Conservation (phyloP, 176 grass and related monocot genomes). For the Rhynchospora pubera region DNA sequence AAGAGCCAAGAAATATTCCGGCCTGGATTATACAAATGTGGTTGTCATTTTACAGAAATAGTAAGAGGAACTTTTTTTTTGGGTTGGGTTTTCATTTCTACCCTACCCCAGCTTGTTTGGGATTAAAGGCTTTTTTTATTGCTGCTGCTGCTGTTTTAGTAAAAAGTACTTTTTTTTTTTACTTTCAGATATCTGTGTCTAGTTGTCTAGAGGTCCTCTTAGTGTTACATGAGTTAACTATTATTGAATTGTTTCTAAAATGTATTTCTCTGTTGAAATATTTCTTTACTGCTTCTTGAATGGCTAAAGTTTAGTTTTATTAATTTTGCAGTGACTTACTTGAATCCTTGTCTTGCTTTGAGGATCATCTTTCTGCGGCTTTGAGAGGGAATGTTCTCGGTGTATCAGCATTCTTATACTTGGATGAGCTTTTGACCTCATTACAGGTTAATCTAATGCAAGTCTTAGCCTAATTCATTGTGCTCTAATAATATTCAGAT, state of each 20-base stretch:
- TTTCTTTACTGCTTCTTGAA: not conserved
- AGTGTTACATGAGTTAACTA: not conserved
- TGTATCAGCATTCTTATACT: constrained; percentile 43
- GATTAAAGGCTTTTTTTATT: too few species aligned
- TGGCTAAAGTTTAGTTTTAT: constrained; percentile 15
- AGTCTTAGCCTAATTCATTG: not conserved
- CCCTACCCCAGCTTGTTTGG: too few species aligned
- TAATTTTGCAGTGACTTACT: constrained; percentile 44
- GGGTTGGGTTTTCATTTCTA: too few species aligned
- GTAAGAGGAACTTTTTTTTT: not conserved
- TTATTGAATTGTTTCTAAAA: not conserved
- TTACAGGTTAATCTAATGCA: constrained; percentile 38
- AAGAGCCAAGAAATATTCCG: not conserved
- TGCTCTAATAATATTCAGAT: not conserved
- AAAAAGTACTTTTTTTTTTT: not conserved
- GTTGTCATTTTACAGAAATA: not conserved
- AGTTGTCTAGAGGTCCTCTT: not conserved
- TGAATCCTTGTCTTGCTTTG: constrained; percentile 38
- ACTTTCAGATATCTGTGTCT: not conserved
- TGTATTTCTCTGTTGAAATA: not conserved
- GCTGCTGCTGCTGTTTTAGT: too few species aligned
- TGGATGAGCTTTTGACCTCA: constrained; percentile 53
- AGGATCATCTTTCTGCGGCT: constrained; percentile 43
- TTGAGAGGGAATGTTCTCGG: constrained; percentile 37
- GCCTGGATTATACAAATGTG: not conserved